A percentile compares a stretch with the other conserved stretches of the same genome.
These are phyloP conservation scores for Rubus parviflorus DNA, from an alignment of 306 rosid species.

Conservation along the genomic window DNA sequence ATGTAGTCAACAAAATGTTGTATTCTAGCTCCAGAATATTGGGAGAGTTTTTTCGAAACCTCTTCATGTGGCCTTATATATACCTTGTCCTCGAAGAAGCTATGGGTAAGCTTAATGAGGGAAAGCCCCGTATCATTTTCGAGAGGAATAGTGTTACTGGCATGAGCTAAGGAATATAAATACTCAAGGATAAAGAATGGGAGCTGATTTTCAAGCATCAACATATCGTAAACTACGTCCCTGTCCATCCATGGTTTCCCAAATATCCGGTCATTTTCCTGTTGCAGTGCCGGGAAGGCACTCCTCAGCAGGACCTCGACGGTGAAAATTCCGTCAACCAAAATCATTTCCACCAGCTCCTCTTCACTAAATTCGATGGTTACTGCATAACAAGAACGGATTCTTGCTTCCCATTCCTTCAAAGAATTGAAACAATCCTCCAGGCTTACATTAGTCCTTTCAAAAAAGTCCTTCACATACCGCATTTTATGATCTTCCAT, in stretches of 20 bases:
- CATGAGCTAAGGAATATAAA: conserved; percentile 15
- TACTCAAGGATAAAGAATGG: conserved; percentile 39
- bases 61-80: background rate
- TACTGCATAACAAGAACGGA: conserved; percentile 1
- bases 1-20: conserved; percentile 12
- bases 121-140: background rate
- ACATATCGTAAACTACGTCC: conserved; percentile 28
- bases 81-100: background rate
- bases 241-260: conserved; percentile 31
- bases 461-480: conserved; percentile 8
- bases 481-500: conserved; percentile 34
- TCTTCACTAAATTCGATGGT: background rate
- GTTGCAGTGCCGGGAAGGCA: background rate
- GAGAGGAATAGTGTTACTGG: background rate
- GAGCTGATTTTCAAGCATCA: conserved; percentile 43
- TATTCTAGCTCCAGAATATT: background rate
- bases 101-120: background rate
- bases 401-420: background rate
- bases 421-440: background rate
- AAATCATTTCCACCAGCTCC: background rate
- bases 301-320: conserved; percentile 25
- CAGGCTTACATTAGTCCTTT: conserved; percentile 6
- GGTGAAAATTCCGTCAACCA: conserved; percentile 11
- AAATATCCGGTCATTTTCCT: conserved; percentile 27
- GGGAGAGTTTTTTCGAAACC: background rate